Evolutionary conservation across 176 grass and related monocot species (phyloP).

Genomic region (Avena eriantha): DNA sequence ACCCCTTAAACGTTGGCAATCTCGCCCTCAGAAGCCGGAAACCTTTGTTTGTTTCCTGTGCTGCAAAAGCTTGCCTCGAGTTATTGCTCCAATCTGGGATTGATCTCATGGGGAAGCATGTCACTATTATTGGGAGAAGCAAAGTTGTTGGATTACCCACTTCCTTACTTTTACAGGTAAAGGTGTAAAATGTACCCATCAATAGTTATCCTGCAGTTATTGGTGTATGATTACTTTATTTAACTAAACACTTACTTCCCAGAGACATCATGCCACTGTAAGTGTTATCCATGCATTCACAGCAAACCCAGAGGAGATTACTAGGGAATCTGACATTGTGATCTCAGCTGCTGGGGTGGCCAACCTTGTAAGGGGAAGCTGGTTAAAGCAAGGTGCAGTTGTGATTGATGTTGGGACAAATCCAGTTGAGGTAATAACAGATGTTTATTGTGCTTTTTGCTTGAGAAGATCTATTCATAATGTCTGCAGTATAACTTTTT

Average conservation of each 20-base stretch:
- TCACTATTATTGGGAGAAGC: conserved; percentile 88
- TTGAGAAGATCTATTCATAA: conserved; percentile 3
- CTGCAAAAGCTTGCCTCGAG: conserved; percentile 89
- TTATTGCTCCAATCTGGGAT: conserved; percentile 71
- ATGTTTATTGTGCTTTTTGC: background rate
- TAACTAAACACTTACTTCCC: conserved; percentile 17
- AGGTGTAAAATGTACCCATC: background rate
- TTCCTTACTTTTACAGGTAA: conserved; percentile 91
- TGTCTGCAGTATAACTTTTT: background rate
- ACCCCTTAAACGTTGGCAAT: conserved; percentile 88
- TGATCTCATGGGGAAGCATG: conserved; percentile 86
- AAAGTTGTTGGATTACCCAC: conserved; percentile 92
- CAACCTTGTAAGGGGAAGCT: conserved; percentile 86
- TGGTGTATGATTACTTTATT: conserved; percentile 17
- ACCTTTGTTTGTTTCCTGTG: conserved; percentile 85
- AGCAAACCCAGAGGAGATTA: conserved; percentile 78
- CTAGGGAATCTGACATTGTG: conserved; percentile 82
- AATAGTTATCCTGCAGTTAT: background rate
- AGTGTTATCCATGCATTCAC: conserved; percentile 94
- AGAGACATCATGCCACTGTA: conserved; percentile 95
- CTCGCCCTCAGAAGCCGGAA: conserved; percentile 75
- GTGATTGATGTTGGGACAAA: conserved; percentile 98
- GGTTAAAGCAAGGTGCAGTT: conserved; percentile 83
- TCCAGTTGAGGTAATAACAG: conserved; percentile 73
- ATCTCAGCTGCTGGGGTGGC: conserved; percentile 93